Conservation (phyloP, 2,329 filamentous ascomycete species). For the Talaromyces verruculosus region DNA sequence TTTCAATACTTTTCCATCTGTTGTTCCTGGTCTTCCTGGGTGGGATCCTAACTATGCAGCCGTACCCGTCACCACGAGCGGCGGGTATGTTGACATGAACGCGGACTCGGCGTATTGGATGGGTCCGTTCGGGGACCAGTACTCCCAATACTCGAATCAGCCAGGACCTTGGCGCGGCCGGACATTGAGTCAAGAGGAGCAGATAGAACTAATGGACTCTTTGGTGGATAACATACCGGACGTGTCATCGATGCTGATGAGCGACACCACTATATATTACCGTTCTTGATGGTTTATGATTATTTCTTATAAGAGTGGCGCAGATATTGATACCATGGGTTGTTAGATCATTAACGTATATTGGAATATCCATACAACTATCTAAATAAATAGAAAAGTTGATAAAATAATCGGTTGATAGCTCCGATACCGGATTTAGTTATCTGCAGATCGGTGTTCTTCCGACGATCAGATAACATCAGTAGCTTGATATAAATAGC, state of each 20-base stretch:
- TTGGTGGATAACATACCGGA: slow-evolving; percentile 62
- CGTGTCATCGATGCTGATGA: slow-evolving; percentile 33
- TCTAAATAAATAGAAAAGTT: not conserved
- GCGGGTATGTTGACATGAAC: slow-evolving; percentile 36
- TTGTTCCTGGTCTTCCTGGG: slow-evolving; percentile 42
- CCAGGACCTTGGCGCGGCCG: slow-evolving; percentile 55
- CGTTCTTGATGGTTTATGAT: slow-evolving; percentile 17
- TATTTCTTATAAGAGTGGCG: not conserved
- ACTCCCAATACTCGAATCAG: slow-evolving; percentile 50
- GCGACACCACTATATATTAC: slow-evolving; percentile 18
- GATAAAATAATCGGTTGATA: not conserved
- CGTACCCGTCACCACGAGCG: slow-evolving; percentile 38
- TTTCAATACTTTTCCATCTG: slow-evolving; percentile 42
- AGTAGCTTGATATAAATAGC: not conserved
- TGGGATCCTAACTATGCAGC: slow-evolving; percentile 45
- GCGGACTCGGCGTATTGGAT: slow-evolving; percentile 46
- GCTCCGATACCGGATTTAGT: not conserved
- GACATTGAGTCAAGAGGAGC: slow-evolving; percentile 74
- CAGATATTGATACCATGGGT: not conserved
- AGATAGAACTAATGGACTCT: slow-evolving; percentile 77
- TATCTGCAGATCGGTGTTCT: not conserved
- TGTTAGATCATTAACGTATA: not conserved
- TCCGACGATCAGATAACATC: not conserved
- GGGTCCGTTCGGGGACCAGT: slow-evolving; percentile 47
- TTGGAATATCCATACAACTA: not conserved